Evolutionary conservation across 2,329 filamentous ascomycete species (phyloP).

Genomic region (Aspergillus chevalieri): DNA sequence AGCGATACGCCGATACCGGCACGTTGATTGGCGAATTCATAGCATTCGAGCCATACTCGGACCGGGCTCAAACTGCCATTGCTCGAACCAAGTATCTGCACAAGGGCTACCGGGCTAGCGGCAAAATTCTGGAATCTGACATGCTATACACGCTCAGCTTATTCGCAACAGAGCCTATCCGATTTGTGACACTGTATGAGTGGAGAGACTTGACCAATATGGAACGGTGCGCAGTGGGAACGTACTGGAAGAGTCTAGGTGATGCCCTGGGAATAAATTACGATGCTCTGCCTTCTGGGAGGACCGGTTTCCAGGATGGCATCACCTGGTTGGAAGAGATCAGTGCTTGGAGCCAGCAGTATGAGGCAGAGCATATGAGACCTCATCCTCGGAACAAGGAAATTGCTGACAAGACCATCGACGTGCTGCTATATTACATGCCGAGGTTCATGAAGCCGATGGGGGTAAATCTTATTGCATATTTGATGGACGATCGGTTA

Average conservation of each 20-base stretch:
- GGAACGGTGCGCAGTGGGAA: constrained; percentile 61
- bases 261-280: constrained; percentile 62
- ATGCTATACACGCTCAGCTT: constrained; percentile 60
- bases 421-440: constrained; percentile 55
- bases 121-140: constrained; percentile 56
- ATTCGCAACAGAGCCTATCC: constrained; percentile 59
- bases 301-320: constrained; percentile 42
- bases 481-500: constrained; percentile 58
- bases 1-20: constrained; percentile 49
- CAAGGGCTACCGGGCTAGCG: constrained; percentile 48
- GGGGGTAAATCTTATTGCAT: constrained; percentile 46
- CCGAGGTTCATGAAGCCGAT: constrained; percentile 40
- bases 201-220: constrained; percentile 63
- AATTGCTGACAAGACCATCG: constrained; percentile 54
- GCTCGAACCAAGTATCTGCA: constrained; percentile 62
- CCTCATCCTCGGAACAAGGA: constrained; percentile 45
- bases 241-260: constrained; percentile 65
- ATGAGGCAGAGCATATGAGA: constrained; percentile 56
- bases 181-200: constrained; percentile 60
- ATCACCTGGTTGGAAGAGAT: constrained; percentile 49
- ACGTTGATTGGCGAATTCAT: constrained; percentile 46
- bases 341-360: constrained; percentile 45
- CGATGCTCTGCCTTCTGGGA: constrained; percentile 34
- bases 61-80: constrained; percentile 47
- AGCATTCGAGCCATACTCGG: constrained; percentile 37